Evolutionary conservation across 768 basidiomycete species (phyloP), one percentile per base, ranked within the genome.

Genomic region (Clitopilus hobsonii): DNA sequence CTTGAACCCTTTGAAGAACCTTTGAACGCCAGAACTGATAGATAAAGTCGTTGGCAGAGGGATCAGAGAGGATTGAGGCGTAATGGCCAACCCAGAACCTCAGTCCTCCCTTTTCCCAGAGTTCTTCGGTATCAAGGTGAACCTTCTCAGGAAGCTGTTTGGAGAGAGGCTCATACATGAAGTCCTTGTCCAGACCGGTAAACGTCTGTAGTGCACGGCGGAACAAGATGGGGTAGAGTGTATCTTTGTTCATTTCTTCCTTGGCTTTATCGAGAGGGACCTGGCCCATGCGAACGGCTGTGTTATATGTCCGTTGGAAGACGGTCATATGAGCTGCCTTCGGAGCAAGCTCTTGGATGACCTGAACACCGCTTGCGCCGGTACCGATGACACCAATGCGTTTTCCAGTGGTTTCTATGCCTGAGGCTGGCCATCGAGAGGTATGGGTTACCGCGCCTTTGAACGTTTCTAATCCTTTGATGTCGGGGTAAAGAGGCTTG

Each of bases 341-440:
- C 1, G 54, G 38, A 6, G 51, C 61, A 8, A 54, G 38, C 22
- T 52, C 52, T 38, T 62, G 56, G 4, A 57, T 56, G 38, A 61
- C 52, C 26, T 63, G 61, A 2, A 63, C 60, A 6, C 60, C 61
- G 27, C 38, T 58, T 5, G 61, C 57, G 0, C 60, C 60, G 5
- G 61, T 63, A 16, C 62, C 62, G 23, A 63, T 60, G 4, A 61
- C 56, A 4, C 54, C 62, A 13, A 63, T 56, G 8, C 60, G 60
- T 32, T 63, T 63, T 14, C 57, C 55, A 8, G 29, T 45, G 11
- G 57, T 6, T 10, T 59, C 56, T 1, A 56, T 53, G 20, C 54
- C 54, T 6, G 52, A 29, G 49, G 58, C 14, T 16, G 60, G 60
- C 60, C 60, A 63, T 1, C 28, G 38, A 2, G 56, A 49, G 22